phyloP scores from a whole-genome alignment of 2,329 filamentous ascomycete species.

The Penicillium sp. region DNA sequence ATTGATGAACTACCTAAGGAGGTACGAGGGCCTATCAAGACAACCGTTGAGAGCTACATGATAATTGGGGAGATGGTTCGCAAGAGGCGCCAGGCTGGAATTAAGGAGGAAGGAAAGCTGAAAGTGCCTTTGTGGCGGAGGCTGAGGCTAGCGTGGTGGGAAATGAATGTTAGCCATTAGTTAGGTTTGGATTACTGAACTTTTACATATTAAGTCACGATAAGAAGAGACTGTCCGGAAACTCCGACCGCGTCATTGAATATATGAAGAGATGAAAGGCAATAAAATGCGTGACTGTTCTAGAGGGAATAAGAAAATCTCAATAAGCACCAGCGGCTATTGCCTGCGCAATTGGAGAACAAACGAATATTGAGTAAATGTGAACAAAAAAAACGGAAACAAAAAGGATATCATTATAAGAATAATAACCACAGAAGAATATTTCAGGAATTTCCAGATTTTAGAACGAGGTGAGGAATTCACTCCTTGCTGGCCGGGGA shows the following conservation, averaged over 20 bases:
- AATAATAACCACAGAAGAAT: neutral
- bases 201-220: neutral
- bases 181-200: neutral
- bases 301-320: neutral
- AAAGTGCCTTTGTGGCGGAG: constrained; percentile 9
- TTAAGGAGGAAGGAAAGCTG: constrained; percentile 60
- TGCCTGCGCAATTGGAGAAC: neutral
- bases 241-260: neutral
- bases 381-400: neutral
- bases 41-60: constrained; percentile 74
- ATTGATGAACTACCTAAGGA: constrained; percentile 64
- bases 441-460: neutral
- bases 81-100: constrained; percentile 1
- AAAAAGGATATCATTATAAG: neutral
- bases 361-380: neutral
- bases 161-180: neutral
- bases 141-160: constrained; percentile 8
- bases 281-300: neutral
- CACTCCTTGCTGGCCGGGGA: neutral
- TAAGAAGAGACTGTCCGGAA: neutral
- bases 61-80: constrained; percentile 59
- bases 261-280: neutral
- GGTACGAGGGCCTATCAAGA: constrained; percentile 63
- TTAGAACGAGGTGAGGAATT: neutral
- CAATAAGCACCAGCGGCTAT: neutral